Evolutionary conservation across 1,284 basidiomycete genomes (phyloP).

Genomic region (Sanghuangporus weigelae): DNA sequence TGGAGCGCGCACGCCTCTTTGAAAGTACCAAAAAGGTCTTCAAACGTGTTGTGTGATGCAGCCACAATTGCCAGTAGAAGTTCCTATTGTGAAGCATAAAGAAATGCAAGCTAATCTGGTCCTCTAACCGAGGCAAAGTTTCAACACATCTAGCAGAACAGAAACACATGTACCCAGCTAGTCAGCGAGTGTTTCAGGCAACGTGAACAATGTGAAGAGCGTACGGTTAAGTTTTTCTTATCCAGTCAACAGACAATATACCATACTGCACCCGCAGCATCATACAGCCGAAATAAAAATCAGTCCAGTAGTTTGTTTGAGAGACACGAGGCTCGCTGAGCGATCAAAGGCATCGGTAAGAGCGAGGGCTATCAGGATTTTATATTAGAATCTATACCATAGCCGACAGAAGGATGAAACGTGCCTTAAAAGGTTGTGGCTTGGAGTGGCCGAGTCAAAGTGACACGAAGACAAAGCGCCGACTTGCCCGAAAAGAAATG

Average conservation of each 20-base stretch:
- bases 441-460: neutral
- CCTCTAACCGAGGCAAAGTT: neutral
- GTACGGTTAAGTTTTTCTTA: neutral
- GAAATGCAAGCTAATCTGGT: neutral
- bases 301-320: neutral
- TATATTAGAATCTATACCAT: too few species aligned
- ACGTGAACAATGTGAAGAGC: neutral
- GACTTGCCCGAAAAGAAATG: neutral
- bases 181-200: neutral
- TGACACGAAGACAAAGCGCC: neutral
- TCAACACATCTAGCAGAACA: too few species aligned
- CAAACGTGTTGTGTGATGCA: too few species aligned
- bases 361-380: too few species aligned
- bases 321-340: neutral
- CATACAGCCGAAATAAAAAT: neutral
- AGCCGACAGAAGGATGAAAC: too few species aligned
- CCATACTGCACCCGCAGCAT: neutral
- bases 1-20: too few species aligned
- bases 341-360: neutral
- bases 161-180: neutral
- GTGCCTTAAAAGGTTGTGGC: neutral
- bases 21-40: too few species aligned
- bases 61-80: too few species aligned
- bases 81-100: too few species aligned
- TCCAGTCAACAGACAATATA: neutral